These are phyloP conservation scores for Aspergillus sp. DNA, from an alignment of 2,329 filamentous ascomycete genomes.

Conservation along the genomic window DNA sequence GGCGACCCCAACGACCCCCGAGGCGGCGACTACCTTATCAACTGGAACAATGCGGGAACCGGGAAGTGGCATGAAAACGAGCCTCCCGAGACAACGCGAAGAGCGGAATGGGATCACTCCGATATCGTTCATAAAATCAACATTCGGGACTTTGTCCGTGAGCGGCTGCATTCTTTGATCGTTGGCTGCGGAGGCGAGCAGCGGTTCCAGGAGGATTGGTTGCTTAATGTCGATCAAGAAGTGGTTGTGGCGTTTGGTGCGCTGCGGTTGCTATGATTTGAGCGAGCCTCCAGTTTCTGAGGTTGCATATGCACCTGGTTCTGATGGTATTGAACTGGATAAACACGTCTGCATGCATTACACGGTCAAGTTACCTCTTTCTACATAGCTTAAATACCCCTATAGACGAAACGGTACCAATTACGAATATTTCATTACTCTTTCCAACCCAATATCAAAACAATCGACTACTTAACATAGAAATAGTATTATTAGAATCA, in stretches of 20 bases:
- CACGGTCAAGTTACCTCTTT: background rate
- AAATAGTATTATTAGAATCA: background rate
- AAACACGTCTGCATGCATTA: background rate
- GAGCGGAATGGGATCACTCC: slow-evolving; percentile 39
- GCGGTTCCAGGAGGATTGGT: slow-evolving; percentile 44
- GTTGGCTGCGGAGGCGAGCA: slow-evolving; percentile 41
- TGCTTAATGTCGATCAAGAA: slow-evolving; percentile 45
- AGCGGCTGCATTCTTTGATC: slow-evolving; percentile 41
- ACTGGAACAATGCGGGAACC: slow-evolving; percentile 36
- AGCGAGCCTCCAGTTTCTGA: background rate
- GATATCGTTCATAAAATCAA: slow-evolving; percentile 47
- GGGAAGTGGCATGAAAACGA: slow-evolving; percentile 36
- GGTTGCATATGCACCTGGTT: background rate
- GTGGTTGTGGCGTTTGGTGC: slow-evolving; percentile 42
- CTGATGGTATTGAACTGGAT: background rate
- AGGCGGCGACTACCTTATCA: slow-evolving; percentile 43
- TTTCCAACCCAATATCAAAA: background rate
- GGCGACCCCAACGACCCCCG: slow-evolving; percentile 34
- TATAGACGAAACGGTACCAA: background rate
- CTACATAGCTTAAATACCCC: slow-evolving; percentile 22
- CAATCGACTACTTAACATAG: background rate
- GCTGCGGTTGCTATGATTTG: slow-evolving; percentile 33
- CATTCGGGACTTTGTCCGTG: slow-evolving; percentile 45
- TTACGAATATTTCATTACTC: background rate
- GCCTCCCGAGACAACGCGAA: slow-evolving; percentile 43